Percentiles rank a stretch among this genome's conserved stretches.
Evolutionary conservation across 225 moss, liverwort and hornwort genomes (phyloP).

Genomic region (Climacium dendroides): DNA sequence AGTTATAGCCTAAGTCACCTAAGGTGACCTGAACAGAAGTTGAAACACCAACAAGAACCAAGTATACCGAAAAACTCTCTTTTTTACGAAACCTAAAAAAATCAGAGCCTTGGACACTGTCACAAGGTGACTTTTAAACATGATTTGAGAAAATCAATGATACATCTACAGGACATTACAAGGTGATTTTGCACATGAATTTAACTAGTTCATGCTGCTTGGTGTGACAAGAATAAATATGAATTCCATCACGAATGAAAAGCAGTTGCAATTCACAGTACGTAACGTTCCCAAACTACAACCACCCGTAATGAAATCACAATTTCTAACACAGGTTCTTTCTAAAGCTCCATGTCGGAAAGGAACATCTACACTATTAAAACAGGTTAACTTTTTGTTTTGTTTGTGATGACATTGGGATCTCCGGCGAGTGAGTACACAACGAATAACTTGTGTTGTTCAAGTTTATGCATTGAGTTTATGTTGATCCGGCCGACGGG

Average conservation of each 20-base stretch:
- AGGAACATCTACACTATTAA: neutral
- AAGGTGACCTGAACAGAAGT: neutral
- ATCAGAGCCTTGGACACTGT: neutral
- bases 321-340: neutral
- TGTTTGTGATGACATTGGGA: neutral
- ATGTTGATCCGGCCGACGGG: neutral
- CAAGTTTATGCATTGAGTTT: neutral
- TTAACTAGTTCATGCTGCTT: neutral
- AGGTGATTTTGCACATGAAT: neutral
- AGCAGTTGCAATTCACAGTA: neutral
- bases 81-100: neutral
- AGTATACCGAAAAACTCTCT: neutral
- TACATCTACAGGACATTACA: neutral
- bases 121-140: neutral
- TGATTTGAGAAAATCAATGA: neutral
- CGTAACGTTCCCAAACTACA: neutral
- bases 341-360: neutral
- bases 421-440: too few species aligned
- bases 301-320: neutral
- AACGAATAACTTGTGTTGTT: too few species aligned
- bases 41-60: neutral
- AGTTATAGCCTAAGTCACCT: neutral
- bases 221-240: neutral
- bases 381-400: neutral
- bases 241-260: neutral